Base-by-base conservation (phyloP, 345 rosid genomes). In the Murraya paniculata region DNA sequence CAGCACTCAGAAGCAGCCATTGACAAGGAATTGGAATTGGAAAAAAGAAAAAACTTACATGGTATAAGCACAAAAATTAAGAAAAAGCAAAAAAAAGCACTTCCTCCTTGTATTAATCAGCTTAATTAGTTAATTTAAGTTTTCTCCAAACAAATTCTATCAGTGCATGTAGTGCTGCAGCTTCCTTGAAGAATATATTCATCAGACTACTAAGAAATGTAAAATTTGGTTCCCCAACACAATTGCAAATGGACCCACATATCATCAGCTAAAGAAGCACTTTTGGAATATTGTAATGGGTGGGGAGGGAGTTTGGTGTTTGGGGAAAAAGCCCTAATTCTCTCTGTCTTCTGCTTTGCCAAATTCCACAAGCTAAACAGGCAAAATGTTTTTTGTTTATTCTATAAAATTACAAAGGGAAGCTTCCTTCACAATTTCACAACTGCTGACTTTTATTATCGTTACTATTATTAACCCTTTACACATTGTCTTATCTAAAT, bases 221-320 rank as follows among this genome's bases (percentile, higher is more conserved):
- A 39, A 18, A 39, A 59, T 24, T 16, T 38, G 67, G 56, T 73
- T 38, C 56, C 67, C 67, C 25, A 59, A 38, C 14, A 18, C n/a
- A 38, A 59, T 59, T 25, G 67, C 76, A 25, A 58, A 57, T 5
- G 76, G 76, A 59, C 76, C 76, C 76, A 58, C 67, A 25, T 24
- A 36, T 21, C 33, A 73, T 33, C 55, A 25, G 33, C 66, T 5
- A 25, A 59, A 35, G 8, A 59, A 61, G 76, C 76, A 73, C 24
- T 24, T 7, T 38, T 24, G 35, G 16, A 36, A 38, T 7, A 53
- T 53, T 38, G 10, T 73, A 18, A 38, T 36, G 25, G 66, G 36
- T 72, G 48, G 21, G 75, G 25, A 71, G 45, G 74, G 50, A 22
- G 75, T 72, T 73, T 58, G 31, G 55, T 38, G 56, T 36, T 59